Base-by-base conservation (phyloP, 306 rosid species). In the Cicer bijugum region DNA sequence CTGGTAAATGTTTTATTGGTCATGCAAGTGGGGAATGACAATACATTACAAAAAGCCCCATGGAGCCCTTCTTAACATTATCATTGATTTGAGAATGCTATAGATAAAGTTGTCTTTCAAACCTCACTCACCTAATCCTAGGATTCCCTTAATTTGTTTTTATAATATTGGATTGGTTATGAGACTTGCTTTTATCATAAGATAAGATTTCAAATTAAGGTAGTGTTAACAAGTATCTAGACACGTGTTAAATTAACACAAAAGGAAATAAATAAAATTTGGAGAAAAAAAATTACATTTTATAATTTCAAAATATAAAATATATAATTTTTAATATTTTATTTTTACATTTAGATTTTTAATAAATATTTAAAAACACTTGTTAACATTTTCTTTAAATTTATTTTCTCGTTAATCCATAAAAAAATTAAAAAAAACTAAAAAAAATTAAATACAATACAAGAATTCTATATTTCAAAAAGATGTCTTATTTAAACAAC, bases 121-220 rank as follows among this genome's bases (percentile, higher is more conserved):
- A 71, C 17, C 65, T 57, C 84, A 75, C 77, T 64, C 58, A 67
- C 61, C 72, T 60, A 72, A 71, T 81, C 86, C 83, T 86, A 72
- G 89, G 89, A 89, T 85, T 85, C 89, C 69, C 79, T 75, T 67
- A 65, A 44, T 28, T 10, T 59, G 75, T 80, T 62, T 78, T 68
- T 47, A 28, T 35, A 56, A 80, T 60, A 56, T 28, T 28, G 4
- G 33, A 28, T 77, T 65, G 71, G 75, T 47, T 28, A 52, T 75
- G 58, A 56, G 64, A 16, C 69, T 61, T 72, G 52, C 81, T 71
- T 38, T 78, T 60, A 66, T 48, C 72, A 12, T 42, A 2, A 28
- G 4, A 28, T 28, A 73, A 47, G 56, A 67, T 78, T 72, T 28
- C 33, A 28, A 28, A 2, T 28, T 28, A 28, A 28, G 4, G 33